Conservation (phyloP, 495 filamentous ascomycete species). For the Lasiosphaeria hispida region DNA sequence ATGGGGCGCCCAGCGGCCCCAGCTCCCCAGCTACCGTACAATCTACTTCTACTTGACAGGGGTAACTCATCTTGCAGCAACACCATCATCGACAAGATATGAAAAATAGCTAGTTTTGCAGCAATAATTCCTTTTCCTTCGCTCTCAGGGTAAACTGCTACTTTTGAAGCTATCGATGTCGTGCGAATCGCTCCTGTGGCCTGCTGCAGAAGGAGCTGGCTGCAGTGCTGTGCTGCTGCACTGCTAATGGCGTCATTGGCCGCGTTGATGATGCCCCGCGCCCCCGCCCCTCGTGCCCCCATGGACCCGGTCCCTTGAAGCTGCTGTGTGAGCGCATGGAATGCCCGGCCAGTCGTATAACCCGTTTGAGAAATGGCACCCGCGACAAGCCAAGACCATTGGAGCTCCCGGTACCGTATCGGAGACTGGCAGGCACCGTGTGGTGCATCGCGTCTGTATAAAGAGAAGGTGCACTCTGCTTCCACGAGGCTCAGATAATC, state of each 20-base stretch:
- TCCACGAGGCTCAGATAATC: neutral
- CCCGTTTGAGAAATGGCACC: neutral
- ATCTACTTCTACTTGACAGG: no score
- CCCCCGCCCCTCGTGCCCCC: neutral
- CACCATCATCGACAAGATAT: no score
- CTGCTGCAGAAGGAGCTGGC: no score
- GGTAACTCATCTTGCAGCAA: no score
- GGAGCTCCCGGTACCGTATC: slow-evolving; percentile 4
- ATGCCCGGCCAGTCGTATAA: no score
- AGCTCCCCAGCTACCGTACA: no score
- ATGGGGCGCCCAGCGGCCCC: no score
- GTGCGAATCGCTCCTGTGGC: no score
- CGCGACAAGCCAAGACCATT: neutral
- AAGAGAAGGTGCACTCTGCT: neutral
- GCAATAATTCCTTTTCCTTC: no score
- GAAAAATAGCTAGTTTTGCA: no score
- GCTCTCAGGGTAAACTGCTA: no score
- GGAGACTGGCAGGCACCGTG: neutral
- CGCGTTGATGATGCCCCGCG: slow-evolving; percentile 21
- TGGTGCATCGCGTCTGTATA: neutral
- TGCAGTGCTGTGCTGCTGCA: neutral
- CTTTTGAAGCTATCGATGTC: no score
- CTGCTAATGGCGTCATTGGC: slow-evolving; percentile 25
- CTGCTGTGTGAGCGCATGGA: neutral
- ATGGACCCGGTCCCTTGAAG: neutral